Base-by-base conservation (phyloP, 805 yeast species). In the Yamadazyma ubonensis region DNA sequence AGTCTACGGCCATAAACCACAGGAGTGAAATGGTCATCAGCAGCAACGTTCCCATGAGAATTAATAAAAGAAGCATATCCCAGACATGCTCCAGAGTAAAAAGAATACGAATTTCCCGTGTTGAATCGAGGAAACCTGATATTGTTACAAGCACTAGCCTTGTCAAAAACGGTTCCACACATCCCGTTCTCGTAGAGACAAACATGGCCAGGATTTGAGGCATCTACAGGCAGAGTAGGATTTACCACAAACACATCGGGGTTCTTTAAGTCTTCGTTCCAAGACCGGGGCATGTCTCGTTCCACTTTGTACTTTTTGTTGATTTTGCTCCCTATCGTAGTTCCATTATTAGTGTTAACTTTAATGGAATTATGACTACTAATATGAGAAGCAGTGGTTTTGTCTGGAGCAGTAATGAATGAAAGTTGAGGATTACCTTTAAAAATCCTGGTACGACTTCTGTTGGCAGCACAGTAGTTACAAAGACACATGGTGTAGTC, bases 401-500 rank as follows among this genome's bases (percentile, higher is more conserved):
- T 27, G 8, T 27, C 30, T 27, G 30, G 30, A 29, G 10, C 9
- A 6, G 22, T 17, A 9, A 33, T 23, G 14, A 8, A 16, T 23
- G 36, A 29, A 3, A 22, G n/a, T n/a, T n/a, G n/a, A n/a, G n/a
- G n/a, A n/a, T n/a, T 33, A 18, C 18, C 15, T 4, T n/a, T 7
- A 22, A 9, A 22, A 3, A 21, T 14, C 10, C 10, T 33, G 11
- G 20, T 5, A 5, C 6, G 28, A 18, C 6, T 25, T 10, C 36
- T 20, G 11, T 33, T 33, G 21, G n/a, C 6, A 7, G 28, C 23
- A 17, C 36, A 33, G 12, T 33, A 33, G 15, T 21, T 20, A 31
- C 61, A 54, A 32, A 41, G 46, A 30, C 61, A 57, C 12, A 54
- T 30, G 14, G 53, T 41, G 26, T 51, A 48, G 6, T 52, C 52